These are phyloP conservation scores for Geotrichum macrosporum DNA, from an alignment of 1,139 yeast species.

Conservation along the genomic window DNA sequence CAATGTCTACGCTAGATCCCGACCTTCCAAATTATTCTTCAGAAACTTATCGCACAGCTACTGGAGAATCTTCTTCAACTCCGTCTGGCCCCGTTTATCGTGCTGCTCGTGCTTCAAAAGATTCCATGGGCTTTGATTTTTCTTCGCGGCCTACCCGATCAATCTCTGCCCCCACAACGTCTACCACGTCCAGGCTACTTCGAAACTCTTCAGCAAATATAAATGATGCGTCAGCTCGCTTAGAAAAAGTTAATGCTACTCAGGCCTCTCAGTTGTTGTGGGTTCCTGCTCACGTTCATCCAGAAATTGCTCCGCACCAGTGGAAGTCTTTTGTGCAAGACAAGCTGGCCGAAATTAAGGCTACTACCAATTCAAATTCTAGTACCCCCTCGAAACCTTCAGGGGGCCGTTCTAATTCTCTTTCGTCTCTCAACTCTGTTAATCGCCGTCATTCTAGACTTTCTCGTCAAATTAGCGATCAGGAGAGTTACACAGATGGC, in stretches of 20 bases:
- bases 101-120: not conserved
- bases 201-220: not conserved
- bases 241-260: conserved; percentile 23
- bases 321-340: conserved; percentile 76
- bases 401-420: conserved; percentile 1
- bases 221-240: not conserved
- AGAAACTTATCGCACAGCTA: conserved; percentile 7
- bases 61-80: not conserved
- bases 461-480: conserved; percentile 37
- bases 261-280: conserved; percentile 49
- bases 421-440: conserved; percentile 15
- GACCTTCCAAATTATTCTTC: conserved; percentile 38
- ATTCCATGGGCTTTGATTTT: conserved; percentile 16
- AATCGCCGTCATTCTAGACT: conserved; percentile 37
- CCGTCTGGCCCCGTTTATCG: conserved; percentile 1
- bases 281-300: conserved; percentile 95
- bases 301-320: conserved; percentile 87
- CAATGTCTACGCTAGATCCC: conserved; percentile 43
- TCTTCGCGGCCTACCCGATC: conserved; percentile 11
- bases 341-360: conserved; percentile 69
- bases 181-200: conserved; percentile 4
- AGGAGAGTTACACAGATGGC: conserved; percentile 40
- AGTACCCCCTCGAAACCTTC: conserved; percentile 9
- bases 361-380: conserved; percentile 33
- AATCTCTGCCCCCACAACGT: conserved; percentile 6